Evolutionary conservation across 306 rosid species (phyloP), one percentile per base, ranked within the genome.

Genomic region (Cyamopsis tetragonoloba): DNA sequence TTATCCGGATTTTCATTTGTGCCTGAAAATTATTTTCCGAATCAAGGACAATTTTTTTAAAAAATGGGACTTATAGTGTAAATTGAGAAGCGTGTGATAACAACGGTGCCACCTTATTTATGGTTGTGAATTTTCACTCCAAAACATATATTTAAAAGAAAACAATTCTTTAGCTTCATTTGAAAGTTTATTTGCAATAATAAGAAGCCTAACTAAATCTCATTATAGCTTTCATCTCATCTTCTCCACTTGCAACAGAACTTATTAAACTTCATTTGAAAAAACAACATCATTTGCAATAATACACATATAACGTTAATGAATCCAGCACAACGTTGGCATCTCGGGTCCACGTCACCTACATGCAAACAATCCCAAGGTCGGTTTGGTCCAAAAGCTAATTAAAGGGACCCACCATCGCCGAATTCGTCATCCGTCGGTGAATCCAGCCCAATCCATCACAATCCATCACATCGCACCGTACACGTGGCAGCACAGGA

Each of bases 401-500:
- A 79, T 77, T 27, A 38, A 28, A 50, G 82, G 82, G 81, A 10
- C 78, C 87, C 71, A 58, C 79, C 70, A 61, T 55, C 44, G 31
- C 2, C 2, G 12, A 74, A 41, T 53, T 38, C 59, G 84, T 44
- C 83, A 81, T 55, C 37, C 58, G 89, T 44, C 88, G 87, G 89
- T 71, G 81, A n/a, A 77, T 81, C 59, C 48, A 14, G 62, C 63
- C 72, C n/a, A n/a, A n/a, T n/a, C n/a, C n/a, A n/a, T 10, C 41
- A 20, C 12, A 31, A 73, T n/a, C n/a, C 32, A 43, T 63, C 69
- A 54, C 72, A 76, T 73, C 84, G 28, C 3, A 30, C 82, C 86
- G 80, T 77, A 19, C 81, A 87, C 81, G 88, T 89, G 85, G 74
- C 85, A 8, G 2, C 32, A 75, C 47, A 4, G 4, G 56, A 86